Conservation (phyloP, 1,139 yeast species). For the Yamadazyma epiphylla region DNA sequence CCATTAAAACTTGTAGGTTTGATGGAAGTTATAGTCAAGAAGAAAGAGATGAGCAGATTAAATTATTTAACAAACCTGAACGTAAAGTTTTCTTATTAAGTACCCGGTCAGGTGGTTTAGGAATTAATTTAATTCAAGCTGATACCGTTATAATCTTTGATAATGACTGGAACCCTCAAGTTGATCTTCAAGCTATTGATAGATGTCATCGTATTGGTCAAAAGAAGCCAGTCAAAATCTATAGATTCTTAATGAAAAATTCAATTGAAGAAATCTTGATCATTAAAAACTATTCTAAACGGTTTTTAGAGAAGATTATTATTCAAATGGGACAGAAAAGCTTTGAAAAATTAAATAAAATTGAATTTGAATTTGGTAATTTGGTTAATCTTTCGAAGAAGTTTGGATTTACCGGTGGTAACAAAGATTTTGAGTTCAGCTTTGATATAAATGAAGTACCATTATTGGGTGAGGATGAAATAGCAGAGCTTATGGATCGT, state of each 20-base stretch:
- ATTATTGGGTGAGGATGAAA: constrained; percentile 33
- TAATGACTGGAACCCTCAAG: constrained; percentile 97
- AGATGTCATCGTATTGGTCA: constrained; percentile 95
- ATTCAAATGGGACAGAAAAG: constrained; percentile 83
- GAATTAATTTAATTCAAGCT: constrained; percentile 80
- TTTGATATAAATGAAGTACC: constrained; percentile 10
- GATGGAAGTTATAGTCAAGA: constrained; percentile 73
- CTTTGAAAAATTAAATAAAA: constrained; percentile 29
- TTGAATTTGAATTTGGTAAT: constrained; percentile 22
- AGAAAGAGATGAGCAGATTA: constrained; percentile 63
- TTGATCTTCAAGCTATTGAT: constrained; percentile 94
- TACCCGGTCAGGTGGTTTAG: constrained; percentile 94
- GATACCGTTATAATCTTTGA: constrained; percentile 89
- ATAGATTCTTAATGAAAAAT: constrained; percentile 68
- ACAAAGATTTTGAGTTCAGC: constrained; percentile 7
- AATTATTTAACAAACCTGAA: constrained; percentile 41
- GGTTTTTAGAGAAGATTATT: constrained; percentile 75
- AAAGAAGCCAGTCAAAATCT: constrained; percentile 73
- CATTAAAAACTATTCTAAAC: constrained; percentile 71
- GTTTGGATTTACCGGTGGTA: constrained; percentile 12
- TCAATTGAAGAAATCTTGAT: constrained; percentile 82
- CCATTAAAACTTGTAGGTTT: constrained; percentile 52
- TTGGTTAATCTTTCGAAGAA: constrained; percentile 29
- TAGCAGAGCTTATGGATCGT: constrained; percentile 54
- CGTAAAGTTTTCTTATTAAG: constrained; percentile 64